These are phyloP conservation scores for Tulasnella sp. DNA, from an alignment of 768 basidiomycete species.

Conservation along the genomic window DNA sequence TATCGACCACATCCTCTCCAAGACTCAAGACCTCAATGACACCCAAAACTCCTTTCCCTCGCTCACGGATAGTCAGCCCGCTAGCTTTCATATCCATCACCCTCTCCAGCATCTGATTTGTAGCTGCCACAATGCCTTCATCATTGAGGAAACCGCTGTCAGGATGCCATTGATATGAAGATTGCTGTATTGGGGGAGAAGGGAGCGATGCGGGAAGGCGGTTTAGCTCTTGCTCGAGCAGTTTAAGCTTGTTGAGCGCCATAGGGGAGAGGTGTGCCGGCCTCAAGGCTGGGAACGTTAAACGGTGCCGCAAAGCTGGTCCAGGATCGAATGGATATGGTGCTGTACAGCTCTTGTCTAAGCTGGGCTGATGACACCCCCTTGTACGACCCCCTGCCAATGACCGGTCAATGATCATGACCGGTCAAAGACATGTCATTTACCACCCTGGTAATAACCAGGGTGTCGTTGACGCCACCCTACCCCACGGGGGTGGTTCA, in stretches of 20 bases:
- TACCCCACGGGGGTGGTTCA: too few relatives aligned
- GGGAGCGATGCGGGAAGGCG: slow-evolving; percentile 8
- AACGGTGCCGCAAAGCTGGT: neutral
- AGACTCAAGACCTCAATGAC: too few relatives aligned
- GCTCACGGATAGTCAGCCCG: neutral
- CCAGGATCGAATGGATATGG: neutral
- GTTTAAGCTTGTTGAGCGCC: neutral
- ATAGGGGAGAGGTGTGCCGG: neutral
- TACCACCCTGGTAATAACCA: neutral
- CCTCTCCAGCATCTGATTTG: neutral
- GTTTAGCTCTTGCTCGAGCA: neutral
- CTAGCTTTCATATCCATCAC: neutral
- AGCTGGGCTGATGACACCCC: neutral
- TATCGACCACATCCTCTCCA: neutral
- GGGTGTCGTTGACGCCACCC: neutral
- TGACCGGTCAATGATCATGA: neutral
- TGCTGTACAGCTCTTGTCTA: neutral
- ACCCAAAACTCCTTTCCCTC: neutral
- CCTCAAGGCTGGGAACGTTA: neutral
- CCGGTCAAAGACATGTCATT: neutral
- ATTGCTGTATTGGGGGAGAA: neutral
- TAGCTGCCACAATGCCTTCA: neutral
- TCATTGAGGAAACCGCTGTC: neutral
- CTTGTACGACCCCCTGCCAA: neutral
- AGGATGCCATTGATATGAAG: neutral